Conservation (phyloP, 192 early-diverging fungal genomes). For the Entomortierella chlamydospora region DNA sequence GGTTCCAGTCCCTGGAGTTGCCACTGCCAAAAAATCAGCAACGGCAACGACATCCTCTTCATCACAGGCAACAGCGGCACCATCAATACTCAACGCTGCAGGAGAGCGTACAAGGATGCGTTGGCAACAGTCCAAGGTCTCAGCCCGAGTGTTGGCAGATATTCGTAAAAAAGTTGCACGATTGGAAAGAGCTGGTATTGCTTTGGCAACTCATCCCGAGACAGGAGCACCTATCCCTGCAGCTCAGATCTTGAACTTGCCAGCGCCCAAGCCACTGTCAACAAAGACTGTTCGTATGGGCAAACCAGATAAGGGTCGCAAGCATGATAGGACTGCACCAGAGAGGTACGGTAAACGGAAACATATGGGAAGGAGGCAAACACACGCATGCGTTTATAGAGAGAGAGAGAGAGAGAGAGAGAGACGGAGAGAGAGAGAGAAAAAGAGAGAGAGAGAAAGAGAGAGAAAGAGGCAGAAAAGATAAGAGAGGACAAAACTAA, state of each 20-base stretch:
- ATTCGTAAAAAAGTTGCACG: constrained; percentile 49
- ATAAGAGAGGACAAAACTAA: too few species aligned
- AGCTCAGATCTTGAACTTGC: constrained; percentile 34
- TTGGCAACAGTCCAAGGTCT: constrained; percentile 48
- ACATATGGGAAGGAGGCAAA: background rate
- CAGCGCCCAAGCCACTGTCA: constrained; percentile 32
- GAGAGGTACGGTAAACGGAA: constrained; percentile 23
- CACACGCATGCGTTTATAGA: background rate
- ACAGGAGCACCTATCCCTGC: constrained; percentile 45
- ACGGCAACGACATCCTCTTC: background rate
- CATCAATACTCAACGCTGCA: constrained; percentile 45
- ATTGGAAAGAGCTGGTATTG: constrained; percentile 37
- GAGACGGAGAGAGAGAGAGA: background rate
- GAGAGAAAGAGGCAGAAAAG: background rate
- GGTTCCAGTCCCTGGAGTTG: constrained; percentile 48
- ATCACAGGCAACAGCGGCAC: constrained; percentile 24
- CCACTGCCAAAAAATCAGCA: constrained; percentile 20
- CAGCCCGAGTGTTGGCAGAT: constrained; percentile 45
- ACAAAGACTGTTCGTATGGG: constrained; percentile 52
- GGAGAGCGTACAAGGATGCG: constrained; percentile 52
- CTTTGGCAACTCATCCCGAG: constrained; percentile 44
- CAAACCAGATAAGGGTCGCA: constrained; percentile 55
- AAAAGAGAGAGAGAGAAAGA: background rate
- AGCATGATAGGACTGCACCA: constrained; percentile 54
- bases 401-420: background rate